Percentiles rank a stretch among this genome's conserved stretches.
These are phyloP conservation scores for Cynanchum wilfordii DNA, from an alignment of 257 asterid species.

Conservation along the genomic window DNA sequence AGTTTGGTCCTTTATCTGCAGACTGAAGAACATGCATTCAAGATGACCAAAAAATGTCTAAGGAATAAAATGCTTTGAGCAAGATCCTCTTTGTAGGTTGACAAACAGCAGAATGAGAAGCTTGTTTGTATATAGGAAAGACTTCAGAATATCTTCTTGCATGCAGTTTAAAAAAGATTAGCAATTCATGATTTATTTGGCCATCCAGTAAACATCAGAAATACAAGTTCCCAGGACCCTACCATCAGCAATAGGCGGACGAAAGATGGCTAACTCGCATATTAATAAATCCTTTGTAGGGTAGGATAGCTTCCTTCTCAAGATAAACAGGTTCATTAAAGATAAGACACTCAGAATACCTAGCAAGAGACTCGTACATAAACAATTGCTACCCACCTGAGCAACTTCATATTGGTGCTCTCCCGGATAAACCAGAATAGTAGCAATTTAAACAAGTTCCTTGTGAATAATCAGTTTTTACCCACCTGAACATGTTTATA, in stretches of 20 bases:
- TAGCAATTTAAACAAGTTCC: neutral
- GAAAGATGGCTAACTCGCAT: neutral
- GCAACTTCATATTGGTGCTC: neutral
- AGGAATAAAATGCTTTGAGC: neutral
- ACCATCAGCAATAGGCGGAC: neutral
- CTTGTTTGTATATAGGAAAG: neutral
- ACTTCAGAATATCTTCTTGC: neutral
- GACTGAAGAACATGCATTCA: neutral
- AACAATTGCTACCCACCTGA: neutral
- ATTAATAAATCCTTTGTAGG: neutral
- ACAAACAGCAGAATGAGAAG: neutral
- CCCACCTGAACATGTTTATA: neutral
- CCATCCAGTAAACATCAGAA: neutral
- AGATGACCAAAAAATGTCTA: neutral
- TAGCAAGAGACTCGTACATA: neutral
- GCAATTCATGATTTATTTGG: neutral
- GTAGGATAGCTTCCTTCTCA: neutral
- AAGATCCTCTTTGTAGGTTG: neutral
- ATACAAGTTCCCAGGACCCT: conserved; percentile 4
- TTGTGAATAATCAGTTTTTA: neutral
- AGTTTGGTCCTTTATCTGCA: neutral
- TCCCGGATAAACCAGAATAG: neutral
- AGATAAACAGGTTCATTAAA: neutral
- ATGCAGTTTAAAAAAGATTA: neutral
- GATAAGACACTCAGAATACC: neutral